Evolutionary conservation across 345 rosid species (phyloP).

Genomic region (Eucalyptus decipiens): DNA sequence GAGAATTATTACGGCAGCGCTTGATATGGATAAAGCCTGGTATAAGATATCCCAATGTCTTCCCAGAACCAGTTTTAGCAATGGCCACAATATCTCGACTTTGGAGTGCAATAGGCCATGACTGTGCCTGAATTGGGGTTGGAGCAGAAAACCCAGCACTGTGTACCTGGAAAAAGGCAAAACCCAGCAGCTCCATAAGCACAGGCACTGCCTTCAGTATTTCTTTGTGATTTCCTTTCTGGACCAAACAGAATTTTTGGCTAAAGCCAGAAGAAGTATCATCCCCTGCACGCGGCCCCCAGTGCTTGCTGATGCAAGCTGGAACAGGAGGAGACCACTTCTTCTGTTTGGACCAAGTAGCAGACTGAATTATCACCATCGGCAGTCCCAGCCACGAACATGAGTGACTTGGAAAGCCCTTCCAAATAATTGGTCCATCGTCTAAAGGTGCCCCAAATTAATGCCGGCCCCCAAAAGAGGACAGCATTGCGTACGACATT

Average conservation of each 20-base stretch:
- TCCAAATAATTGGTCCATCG: slow-evolving; percentile 59
- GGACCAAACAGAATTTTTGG: slow-evolving; percentile 26
- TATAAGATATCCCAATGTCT: slow-evolving; percentile 87
- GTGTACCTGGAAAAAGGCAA: slow-evolving; percentile 77
- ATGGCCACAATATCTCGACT: slow-evolving; percentile 91
- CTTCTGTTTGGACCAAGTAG: slow-evolving; percentile 61
- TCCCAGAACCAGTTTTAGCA: slow-evolving; percentile 97
- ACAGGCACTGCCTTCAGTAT: slow-evolving; percentile 38
- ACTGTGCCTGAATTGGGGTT: slow-evolving; percentile 99
- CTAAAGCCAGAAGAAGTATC: slow-evolving; percentile 89
- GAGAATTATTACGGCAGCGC: slow-evolving; percentile 50
- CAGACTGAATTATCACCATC: slow-evolving; percentile 79
- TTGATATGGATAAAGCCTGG: slow-evolving; percentile 87
- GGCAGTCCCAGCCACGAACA: slow-evolving; percentile 74
- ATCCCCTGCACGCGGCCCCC: slow-evolving; percentile 82
- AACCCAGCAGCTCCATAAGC: slow-evolving; percentile 44
- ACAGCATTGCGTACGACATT: slow-evolving; percentile 99
- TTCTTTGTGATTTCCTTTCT: slow-evolving; percentile 24
- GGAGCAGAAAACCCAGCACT: slow-evolving; percentile 92
- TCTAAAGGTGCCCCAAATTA: slow-evolving; percentile 62
- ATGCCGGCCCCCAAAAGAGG: slow-evolving; percentile 65
- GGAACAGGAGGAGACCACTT: slow-evolving; percentile 93
- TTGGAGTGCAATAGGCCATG: slow-evolving; percentile 95
- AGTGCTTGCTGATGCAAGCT: slow-evolving; percentile 76
- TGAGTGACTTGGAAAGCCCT: slow-evolving; percentile 65